Evolutionary conservation across 257 asterid genomes (phyloP).

Genomic region (Mentha longifolia): DNA sequence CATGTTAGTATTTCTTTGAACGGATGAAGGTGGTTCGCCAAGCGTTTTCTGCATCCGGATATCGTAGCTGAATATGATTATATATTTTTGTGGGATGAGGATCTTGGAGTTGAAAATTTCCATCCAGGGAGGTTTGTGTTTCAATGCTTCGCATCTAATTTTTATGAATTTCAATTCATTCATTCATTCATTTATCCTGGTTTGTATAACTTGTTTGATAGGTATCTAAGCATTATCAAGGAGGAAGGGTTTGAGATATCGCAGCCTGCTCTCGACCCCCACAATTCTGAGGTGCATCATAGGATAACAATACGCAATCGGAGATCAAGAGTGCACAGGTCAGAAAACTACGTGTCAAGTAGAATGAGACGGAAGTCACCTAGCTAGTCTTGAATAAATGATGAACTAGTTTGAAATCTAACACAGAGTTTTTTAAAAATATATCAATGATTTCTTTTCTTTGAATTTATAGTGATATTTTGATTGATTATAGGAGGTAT

Average conservation of each 20-base stretch:
- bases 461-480: too few relatives aligned
- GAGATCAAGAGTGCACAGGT: slow-evolving; percentile 81
- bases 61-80: slow-evolving; percentile 80
- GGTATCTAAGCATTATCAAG: slow-evolving; percentile 67
- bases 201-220: background rate
- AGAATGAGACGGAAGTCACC: too few relatives aligned
- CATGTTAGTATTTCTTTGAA: background rate
- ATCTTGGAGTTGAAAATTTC: slow-evolving; percentile 76
- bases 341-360: too few relatives aligned
- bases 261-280: slow-evolving; percentile 75
- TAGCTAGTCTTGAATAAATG: too few relatives aligned
- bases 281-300: slow-evolving; percentile 69
- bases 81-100: slow-evolving; percentile 94
- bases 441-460: too few relatives aligned
- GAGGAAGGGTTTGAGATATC: slow-evolving; percentile 88
- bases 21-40: slow-evolving; percentile 99
- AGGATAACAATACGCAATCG: slow-evolving; percentile 61
- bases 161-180: background rate
- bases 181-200: background rate
- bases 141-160: too few relatives aligned
- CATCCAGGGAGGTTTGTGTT: slow-evolving; percentile 64
- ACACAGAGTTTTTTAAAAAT: too few relatives aligned
- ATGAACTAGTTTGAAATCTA: too few relatives aligned
- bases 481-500: slow-evolving; percentile 49
- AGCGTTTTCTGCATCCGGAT: slow-evolving; percentile 95